Conservation (phyloP, 2,329 filamentous ascomycete species). For the Pseudogymnoascus sp. region DNA sequence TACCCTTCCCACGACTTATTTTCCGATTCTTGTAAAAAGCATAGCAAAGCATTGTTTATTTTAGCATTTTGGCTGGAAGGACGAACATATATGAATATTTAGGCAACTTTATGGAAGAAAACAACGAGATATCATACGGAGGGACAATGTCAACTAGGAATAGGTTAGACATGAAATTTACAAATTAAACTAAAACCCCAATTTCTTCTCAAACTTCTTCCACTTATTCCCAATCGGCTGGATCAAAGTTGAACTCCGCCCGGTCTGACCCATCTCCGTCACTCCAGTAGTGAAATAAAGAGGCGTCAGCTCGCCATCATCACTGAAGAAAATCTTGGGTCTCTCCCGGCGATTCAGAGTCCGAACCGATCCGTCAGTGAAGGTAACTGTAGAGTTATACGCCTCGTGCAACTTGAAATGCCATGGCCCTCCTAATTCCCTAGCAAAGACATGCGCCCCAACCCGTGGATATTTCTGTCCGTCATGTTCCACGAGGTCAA, state of each 20-base stretch:
- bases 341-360: slow-evolving; percentile 39
- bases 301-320: slow-evolving; percentile 39
- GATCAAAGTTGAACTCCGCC: slow-evolving; percentile 34
- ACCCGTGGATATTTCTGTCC: slow-evolving; percentile 28
- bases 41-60: slow-evolving; percentile 2
- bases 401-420: slow-evolving; percentile 28
- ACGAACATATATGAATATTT: not conserved
- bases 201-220: not conserved
- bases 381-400: slow-evolving; percentile 24
- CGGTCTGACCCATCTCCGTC: slow-evolving; percentile 31
- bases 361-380: slow-evolving; percentile 34
- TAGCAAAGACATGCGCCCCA: slow-evolving; percentile 29
- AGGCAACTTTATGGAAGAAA: not conserved
- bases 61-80: not conserved
- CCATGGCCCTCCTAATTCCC: slow-evolving; percentile 26
- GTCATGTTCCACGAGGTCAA: slow-evolving; percentile 25
- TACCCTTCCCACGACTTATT: slow-evolving; percentile 9
- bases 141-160: not conserved
- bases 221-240: slow-evolving; percentile 31
- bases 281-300: slow-evolving; percentile 42
- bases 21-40: not conserved
- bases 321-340: slow-evolving; percentile 42
- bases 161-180: not conserved
- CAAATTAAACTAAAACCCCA: not conserved
- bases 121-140: not conserved